Base-by-base conservation (phyloP, 2,329 filamentous ascomycete species). In the Trichoderma lentiforme region DNA sequence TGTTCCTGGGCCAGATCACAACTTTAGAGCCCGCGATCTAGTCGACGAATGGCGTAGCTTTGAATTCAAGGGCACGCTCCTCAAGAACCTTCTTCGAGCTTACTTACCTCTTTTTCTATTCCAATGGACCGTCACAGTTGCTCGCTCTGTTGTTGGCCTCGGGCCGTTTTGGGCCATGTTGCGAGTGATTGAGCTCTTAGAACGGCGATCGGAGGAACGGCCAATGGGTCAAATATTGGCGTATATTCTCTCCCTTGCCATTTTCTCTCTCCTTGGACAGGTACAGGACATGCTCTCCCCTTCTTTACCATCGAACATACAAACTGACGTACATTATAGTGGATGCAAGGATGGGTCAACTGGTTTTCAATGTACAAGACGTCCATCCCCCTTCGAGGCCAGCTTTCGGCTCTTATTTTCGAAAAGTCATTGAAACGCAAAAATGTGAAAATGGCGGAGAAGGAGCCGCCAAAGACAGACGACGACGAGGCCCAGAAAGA, bases 361-460 rank as follows among this genome's bases (percentile, higher is more conserved):
- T 94, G 91, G 90, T 82, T 91, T 62, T 88, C 88, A 0, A 90
- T 87, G 80, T 85, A 87, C 1, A 86, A 89, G 66, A 78, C 95
- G 12, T 86, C 86, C 60, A 84, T 93, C 28, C 91, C 92, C 0
- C 83, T 95, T 18, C 89, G 91, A 66, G 87, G 89, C 32, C 90
- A 94, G 76, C 82, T 96, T 2, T 89, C 91, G 2, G 87, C 91
- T 0, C 84, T 94, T 8, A 87, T 95, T 18, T 95, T 95, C 76
- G 88, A 91, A 73, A 96, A 96, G 79, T 88, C 92, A 0, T 89
- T 94, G 85, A 87, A 91, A 57, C 87, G 91, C 63, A 95, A 95
- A 78, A 93, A 95, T 79, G 88, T 93, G 53, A 93, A 94, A 78
- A 87, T 88, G 12, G 84, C 87, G 5, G 84, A 83, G 43, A 89